Base-by-base conservation (phyloP, 2,329 filamentous ascomycete genomes). In the Colletotrichum sp. region DNA sequence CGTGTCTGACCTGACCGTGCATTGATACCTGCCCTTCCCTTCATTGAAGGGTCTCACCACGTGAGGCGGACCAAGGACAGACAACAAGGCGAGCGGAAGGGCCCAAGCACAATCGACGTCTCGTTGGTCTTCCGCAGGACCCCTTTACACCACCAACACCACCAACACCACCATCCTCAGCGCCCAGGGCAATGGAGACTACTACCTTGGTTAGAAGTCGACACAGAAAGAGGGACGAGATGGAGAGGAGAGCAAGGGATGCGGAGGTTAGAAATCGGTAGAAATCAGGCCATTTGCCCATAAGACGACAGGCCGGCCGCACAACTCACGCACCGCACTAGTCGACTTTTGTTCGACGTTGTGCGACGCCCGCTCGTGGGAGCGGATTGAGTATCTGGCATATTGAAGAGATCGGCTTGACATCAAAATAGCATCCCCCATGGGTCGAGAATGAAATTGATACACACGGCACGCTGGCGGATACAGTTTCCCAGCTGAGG, bases 31-130 rank as follows among this genome's bases (percentile, higher is more conserved):
- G 34, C 34, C 34, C 3, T 38, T 38, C 34, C 34, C 14, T 69
- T 58, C 48, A 36, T 24, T 28, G 43, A 70, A 71, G 71, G 59
- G 48, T 64, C 67, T 36, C 48, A 71, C 59, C 71, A 65, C 71
- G 71, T 64, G 67, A 74, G 71, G 66, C 66, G 43, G 21, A 48
- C 66, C 66, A 34, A 69, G 30, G 59, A 65, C 71, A 18, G 71
- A 73, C 58, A 48, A 69, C 65, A 64, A 43, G 71, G 71, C 71
- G 58, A 64, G 30, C 30, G 30, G 30, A 32, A 32, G 9, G 30
- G 30, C 30, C 30, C 30, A 32, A 32, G 30, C 30, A 32, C 30
- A 32, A 32, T 32, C 30, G 30, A 32, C 30, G 30, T 32, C 30
- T 32, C 30, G 30, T 32, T 32, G 9, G 62, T 14, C 34, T 14